phyloP scores from a whole-genome alignment of 2,329 filamentous ascomycete species.

The Aspergillus neoniger region DNA sequence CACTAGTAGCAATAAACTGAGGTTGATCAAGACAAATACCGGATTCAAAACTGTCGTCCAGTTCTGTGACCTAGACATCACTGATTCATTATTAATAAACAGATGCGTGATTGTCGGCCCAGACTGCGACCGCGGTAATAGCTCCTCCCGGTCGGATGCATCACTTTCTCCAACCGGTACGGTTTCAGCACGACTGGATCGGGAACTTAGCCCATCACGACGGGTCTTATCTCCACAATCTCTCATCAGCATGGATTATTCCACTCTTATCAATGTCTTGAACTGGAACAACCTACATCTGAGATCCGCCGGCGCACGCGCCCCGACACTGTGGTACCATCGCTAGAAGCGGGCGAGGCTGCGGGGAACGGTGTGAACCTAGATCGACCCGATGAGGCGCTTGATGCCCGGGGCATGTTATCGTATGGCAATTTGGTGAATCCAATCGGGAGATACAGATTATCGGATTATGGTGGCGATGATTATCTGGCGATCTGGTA shows the following conservation, averaged over 20 bases:
- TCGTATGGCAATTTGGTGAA: background rate
- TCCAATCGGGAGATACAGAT: background rate
- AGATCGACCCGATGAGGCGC: background rate
- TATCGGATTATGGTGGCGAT: background rate
- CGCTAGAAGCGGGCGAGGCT: constrained; percentile 6
- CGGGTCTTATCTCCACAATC: background rate
- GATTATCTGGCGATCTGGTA: background rate
- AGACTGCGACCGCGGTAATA: constrained; percentile 17
- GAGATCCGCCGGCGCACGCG: background rate
- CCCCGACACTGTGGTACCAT: constrained; percentile 5
- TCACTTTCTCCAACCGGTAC: background rate
- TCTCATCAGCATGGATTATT: background rate
- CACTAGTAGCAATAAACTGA: background rate
- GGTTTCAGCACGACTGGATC: background rate
- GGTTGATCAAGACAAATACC: constrained; percentile 6
- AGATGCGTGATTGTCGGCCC: constrained; percentile 24
- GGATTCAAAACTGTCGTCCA: constrained; percentile 30
- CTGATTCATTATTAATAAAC: constrained; percentile 27
- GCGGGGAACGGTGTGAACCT: constrained; percentile 10
- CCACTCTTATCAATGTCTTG: no score
- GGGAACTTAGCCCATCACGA: constrained; percentile 1
- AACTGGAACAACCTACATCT: background rate
- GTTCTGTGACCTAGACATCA: constrained; percentile 25
- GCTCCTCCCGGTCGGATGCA: constrained; percentile 3
- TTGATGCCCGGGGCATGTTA: constrained; percentile 8